Evolutionary conservation across 1,139 yeast species (phyloP).

Genomic region (Sugiyamaella japonica): DNA sequence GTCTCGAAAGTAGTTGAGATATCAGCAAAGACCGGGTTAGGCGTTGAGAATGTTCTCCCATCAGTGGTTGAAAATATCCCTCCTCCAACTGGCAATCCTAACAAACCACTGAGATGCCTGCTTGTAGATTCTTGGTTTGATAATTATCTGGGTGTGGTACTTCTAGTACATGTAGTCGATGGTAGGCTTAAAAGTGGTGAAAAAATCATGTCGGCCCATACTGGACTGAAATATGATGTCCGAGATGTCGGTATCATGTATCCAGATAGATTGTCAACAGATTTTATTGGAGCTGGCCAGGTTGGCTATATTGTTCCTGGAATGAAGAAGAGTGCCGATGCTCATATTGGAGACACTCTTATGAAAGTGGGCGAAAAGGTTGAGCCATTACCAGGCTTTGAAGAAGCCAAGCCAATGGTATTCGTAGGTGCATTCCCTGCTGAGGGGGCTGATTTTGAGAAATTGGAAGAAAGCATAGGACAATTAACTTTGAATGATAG

Average conservation of each 20-base stretch:
- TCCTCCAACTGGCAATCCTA: slow-evolving; percentile 57
- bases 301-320: slow-evolving; percentile 94
- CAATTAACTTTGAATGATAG: slow-evolving; percentile 88
- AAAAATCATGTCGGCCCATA: slow-evolving; percentile 74
- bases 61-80: slow-evolving; percentile 78
- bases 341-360: slow-evolving; percentile 89
- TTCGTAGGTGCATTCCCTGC: slow-evolving; percentile 98
- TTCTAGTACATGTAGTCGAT: slow-evolving; percentile 81
- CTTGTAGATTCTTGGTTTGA: slow-evolving; percentile 98
- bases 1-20: slow-evolving; percentile 76
- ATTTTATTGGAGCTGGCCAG: slow-evolving; percentile 76
- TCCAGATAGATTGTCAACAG: slow-evolving; percentile 71
- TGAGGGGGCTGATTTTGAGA: slow-evolving; percentile 87
- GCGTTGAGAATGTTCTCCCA: slow-evolving; percentile 75
- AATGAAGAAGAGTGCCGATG: slow-evolving; percentile 84
- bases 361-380: slow-evolving; percentile 66
- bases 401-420: slow-evolving; percentile 97
- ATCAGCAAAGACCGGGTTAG: slow-evolving; percentile 88
- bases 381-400: slow-evolving; percentile 89
- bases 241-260: slow-evolving; percentile 95
- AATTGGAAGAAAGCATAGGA: slow-evolving; percentile 84
- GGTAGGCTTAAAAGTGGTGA: slow-evolving; percentile 75
- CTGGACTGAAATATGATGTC: slow-evolving; percentile 74
- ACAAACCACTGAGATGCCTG: slow-evolving; percentile 67
- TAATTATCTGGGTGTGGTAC: slow-evolving; percentile 87